These are phyloP conservation scores for Mrakia hoshinonis DNA, from an alignment of 768 basidiomycete genomes.

Conservation along the genomic window DNA sequence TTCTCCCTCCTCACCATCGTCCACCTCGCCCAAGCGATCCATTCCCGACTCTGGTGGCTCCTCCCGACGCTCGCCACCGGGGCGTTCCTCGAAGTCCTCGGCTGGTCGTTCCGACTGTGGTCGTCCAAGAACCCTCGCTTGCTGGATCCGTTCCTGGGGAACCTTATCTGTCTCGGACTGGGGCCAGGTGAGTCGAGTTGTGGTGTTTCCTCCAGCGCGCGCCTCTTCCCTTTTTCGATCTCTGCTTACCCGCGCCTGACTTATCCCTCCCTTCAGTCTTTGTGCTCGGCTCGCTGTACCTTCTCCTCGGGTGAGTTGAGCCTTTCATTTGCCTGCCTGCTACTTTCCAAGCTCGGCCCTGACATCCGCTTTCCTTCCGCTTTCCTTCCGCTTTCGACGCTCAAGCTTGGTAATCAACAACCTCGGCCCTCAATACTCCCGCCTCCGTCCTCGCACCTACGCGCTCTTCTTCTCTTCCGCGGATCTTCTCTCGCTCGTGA, in stretches of 20 bases:
- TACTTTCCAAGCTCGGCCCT: not conserved
- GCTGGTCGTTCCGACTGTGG: not conserved
- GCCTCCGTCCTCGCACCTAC: not conserved
- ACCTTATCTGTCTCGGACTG: not conserved
- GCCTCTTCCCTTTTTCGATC: no score
- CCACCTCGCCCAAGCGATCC: slow-evolving; percentile 29
- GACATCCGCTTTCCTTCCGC: not conserved
- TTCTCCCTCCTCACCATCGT: slow-evolving; percentile 40
- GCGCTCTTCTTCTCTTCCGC: not conserved
- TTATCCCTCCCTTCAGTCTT: no score
- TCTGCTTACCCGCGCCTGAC: no score
- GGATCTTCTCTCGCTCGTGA: not conserved
- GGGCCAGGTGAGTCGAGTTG: no score
- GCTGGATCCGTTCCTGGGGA: not conserved
- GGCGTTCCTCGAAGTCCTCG: not conserved
- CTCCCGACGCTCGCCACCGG: not conserved
- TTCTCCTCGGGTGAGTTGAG: not conserved
- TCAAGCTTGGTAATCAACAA: not conserved
- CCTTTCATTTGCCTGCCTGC: not conserved
- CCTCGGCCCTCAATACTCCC: slow-evolving; percentile 1
- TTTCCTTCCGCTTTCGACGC: not conserved
- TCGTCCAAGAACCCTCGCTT: not conserved
- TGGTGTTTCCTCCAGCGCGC: no score
- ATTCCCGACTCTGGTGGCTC: slow-evolving; percentile 4
- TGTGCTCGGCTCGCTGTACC: not conserved